Conservation (phyloP, 805 yeast genomes). For the Blastobotrys muscicola region DNA sequence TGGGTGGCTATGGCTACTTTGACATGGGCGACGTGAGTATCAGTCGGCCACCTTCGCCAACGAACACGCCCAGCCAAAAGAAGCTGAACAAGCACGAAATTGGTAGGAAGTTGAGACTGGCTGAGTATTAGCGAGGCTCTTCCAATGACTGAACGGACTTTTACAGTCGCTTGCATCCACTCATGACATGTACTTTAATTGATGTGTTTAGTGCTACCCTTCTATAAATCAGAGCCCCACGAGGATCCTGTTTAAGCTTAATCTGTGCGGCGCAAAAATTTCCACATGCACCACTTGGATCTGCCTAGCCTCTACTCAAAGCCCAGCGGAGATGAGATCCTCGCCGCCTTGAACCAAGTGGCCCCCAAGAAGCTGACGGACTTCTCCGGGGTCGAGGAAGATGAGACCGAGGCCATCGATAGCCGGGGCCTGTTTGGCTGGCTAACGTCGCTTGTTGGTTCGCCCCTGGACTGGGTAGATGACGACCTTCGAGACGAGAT, state of each 20-base stretch:
- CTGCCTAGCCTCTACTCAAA: conserved; percentile 19
- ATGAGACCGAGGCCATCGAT: conserved; percentile 6
- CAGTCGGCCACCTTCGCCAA: too few species aligned
- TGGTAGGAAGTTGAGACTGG: conserved; percentile 53
- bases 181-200: neutral
- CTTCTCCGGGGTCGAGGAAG: conserved; percentile 10
- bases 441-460: conserved; percentile 25
- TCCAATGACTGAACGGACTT: neutral
- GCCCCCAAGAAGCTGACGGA: conserved; percentile 12
- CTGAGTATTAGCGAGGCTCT: conserved; percentile 45
- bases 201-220: neutral
- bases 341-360: conserved; percentile 10
- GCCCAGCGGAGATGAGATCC: conserved; percentile 16
- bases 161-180: neutral
- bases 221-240: too few species aligned
- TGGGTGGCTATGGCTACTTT: conserved; percentile 86
- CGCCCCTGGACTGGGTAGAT: conserved; percentile 36
- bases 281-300: conserved; percentile 13
- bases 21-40: conserved; percentile 57
- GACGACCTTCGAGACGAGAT: conserved; percentile 31
- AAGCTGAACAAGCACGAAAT: conserved; percentile 36
- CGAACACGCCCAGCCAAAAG: too few species aligned
- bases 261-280: neutral
- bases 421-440: conserved; percentile 18
- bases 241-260: neutral